Evolutionary conservation across 352 stramenopile genomes (phyloP), one percentile per base, ranked within the genome.

Genomic region (Pythium grandisporangium): DNA sequence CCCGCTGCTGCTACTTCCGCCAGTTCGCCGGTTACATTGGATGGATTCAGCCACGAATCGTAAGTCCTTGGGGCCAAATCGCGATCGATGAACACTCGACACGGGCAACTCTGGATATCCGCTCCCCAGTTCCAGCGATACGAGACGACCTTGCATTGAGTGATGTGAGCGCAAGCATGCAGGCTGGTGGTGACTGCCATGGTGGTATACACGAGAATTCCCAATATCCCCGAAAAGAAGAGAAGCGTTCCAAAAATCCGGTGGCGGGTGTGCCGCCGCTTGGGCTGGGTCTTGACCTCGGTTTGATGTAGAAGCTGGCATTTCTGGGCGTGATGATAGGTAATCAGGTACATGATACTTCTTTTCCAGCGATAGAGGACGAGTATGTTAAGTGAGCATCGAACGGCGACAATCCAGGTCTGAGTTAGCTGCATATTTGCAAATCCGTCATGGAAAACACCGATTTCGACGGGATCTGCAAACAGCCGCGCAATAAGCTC

Each of bases 291-390:
- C 14, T 32, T 8, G 14, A 14, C 10, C 10, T 8, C 27, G 8
- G 8, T 32, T 32, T 8, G 27, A 14, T 32, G 27, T 32, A 14
- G 10, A 14, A 32, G 27, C 10, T 14, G 8, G 27, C 10, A 8
- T 32, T 32, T 14, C 27, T 32, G 8, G 27, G 14, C 8, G 14
- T 32, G 27, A n/a, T 41, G 40, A 3, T 52, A n/a, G 3, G 36
- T n/a, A 10, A 60, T 24, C 6, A 64, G 44, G 22, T 60, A 35
- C n/a, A 35, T 21, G 34, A 59, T 53, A 17, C 56, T 43, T 5
- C 48, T 33, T 4, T 51, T 56, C 43, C 55, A 64, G 24, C 60
- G 59, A 42, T 43, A 50, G 6, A 64, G 7, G 1, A 37, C 38
- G 14, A 61, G 41, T 12, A 38, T 14, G 16, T 61, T 61, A 17